Base-by-base conservation (phyloP, 2,329 filamentous ascomycete species). In the Aschersonia sp. region DNA sequence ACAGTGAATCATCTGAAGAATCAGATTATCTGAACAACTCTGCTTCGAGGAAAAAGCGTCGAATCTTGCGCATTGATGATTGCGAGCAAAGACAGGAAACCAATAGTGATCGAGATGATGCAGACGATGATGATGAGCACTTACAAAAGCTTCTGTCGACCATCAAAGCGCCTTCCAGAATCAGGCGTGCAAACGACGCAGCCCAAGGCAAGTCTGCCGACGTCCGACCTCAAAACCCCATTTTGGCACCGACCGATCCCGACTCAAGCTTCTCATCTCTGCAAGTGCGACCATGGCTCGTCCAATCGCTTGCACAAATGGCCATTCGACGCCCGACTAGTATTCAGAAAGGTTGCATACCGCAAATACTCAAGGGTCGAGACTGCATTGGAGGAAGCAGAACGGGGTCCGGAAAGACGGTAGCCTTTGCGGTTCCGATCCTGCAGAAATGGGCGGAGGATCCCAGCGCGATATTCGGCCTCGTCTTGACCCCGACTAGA, bases 341-440 rank as follows among this genome's bases (percentile, higher is more conserved):
- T 12, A 97, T 98, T 70, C 92, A 98, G 58, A 87, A 85, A 58
- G 83, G 81, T 47, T 94, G 87, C 61, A 97, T 98, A 58, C 89
- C 91, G 1, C 85, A 92, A 61, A 96, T 97, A 51, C 65, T 98
- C 35, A 83, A 87, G 56, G 92, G 92, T 5, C 77, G 85, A 56
- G 89, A 98, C 66, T 96, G 89, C 61, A 96, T 98, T 56, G 92
- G 92, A 60, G 89, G 89, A 40, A 94, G 87, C 60, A 77, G 89
- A 52, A 98, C 92, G 0, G 92, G 92, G 71, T 96, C 91, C 9
- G 92, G 92, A 67, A 98, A 98, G 70, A 98, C 92, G 3, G 82
- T 97, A 43, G 89, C 92, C 1, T 98, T 98, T 65, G 86, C 91
- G 1, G 88, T 89, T 7, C 92, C 92, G 0, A 94, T 98, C 51